phyloP scores from a whole-genome alignment of 305 asterid species.

The Rubia peregrina region DNA sequence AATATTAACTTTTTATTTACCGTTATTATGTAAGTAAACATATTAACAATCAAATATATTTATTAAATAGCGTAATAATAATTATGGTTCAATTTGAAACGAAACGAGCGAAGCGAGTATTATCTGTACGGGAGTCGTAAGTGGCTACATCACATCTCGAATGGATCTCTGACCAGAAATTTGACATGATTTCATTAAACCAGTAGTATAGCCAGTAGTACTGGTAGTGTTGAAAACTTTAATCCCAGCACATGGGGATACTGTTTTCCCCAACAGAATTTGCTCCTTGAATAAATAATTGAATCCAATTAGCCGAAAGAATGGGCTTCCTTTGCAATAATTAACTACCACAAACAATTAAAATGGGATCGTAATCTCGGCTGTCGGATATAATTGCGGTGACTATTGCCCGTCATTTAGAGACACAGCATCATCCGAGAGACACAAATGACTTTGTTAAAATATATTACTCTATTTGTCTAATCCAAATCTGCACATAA shows the following conservation, averaged over 20 bases:
- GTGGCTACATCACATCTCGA: not conserved
- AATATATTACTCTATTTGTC: too few species aligned
- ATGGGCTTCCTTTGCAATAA: too few species aligned
- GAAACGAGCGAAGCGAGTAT: too few species aligned
- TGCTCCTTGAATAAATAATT: not conserved
- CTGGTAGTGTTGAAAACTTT: conserved; percentile 13
- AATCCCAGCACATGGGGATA: conserved; percentile 21
- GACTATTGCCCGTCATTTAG: conserved; percentile 15
- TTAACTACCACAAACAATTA: not conserved
- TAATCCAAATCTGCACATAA: too few species aligned
- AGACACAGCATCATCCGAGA: conserved; percentile 21
- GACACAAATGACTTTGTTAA: not conserved
- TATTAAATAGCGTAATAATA: too few species aligned
- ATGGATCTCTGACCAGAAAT: conserved; percentile 9
- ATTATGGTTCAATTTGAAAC: too few species aligned
- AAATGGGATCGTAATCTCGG: conserved; percentile 17
- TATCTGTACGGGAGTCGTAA: too few species aligned
- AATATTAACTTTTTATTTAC: too few species aligned
- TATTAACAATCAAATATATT: too few species aligned
- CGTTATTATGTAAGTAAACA: too few species aligned
- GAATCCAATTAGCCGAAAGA: not conserved
- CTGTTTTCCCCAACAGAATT: not conserved
- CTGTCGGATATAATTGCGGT: conserved; percentile 27
- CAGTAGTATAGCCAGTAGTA: not conserved
- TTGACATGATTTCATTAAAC: conserved; percentile 21